Base-by-base conservation (phyloP, 371 early-diverging fungal species). In the Coemansia sp. region DNA sequence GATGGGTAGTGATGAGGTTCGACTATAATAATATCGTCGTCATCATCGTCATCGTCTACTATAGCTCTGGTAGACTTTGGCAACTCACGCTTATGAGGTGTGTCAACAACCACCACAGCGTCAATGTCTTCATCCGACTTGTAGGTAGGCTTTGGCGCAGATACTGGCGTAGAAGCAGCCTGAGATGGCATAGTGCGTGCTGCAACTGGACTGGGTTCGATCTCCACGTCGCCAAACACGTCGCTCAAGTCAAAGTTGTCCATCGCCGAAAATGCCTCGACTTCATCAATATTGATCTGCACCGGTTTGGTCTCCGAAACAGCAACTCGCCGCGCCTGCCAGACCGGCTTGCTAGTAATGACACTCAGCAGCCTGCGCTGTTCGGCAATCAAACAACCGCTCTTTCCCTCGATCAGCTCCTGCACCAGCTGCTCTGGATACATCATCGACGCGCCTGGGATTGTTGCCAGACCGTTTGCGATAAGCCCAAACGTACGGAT, bases 231-330 rank as follows among this genome's bases (percentile, higher is more conserved):
- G 14, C 42, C 64, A 16, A 71, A 31, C 7, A 75, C 55, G 16
- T 67, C 75, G 64, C 57, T 64, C 2, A 75, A 37, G 14, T 75
- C 75, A 6, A 59, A 39, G 22, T 40, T 52, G 37, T 71, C 63
- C 24, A 64, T 52, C 11, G 50, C 63, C 11, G 71, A 63, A 48
- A 75, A 64, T 5, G 47, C 63, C 34, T 75, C 69, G 22, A 67
- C 62, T 37, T 67, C 71, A 53, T 75, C 71, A 31, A 75, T 63
- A 54, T 63, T 71, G 47, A 75, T 75, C 61, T 67, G 71, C 5
- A 75, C 67, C 8, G 75, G 71, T 40, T 52, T 63, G 18, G 61
- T 47, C 60, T 59, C 64, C 1, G 71, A 71, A 3, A 66, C 55
- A 8, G 63, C 60, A 21, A 57, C 42, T 0, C 64, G 48, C 7